Percentiles rank a stretch among this genome's conserved stretches.
phyloP scores from a whole-genome alignment of 345 rosid genomes.

The Mercurialis annua region DNA sequence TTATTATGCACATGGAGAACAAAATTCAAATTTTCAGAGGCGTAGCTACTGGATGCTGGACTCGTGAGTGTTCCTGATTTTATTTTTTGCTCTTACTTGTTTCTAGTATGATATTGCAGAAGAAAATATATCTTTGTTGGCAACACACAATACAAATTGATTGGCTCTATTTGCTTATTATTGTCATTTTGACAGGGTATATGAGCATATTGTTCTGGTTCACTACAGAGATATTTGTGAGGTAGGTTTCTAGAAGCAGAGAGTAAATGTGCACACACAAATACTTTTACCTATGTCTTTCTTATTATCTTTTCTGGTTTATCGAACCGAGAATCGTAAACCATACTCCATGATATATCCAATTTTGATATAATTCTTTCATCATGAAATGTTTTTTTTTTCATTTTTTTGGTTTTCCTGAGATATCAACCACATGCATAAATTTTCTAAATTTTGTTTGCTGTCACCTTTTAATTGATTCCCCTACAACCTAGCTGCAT shows the following conservation, averaged over 20 bases:
- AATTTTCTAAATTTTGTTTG: neutral
- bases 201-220: constrained; percentile 85
- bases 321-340: neutral
- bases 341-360: neutral
- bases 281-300: neutral
- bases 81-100: neutral
- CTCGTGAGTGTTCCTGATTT: constrained; percentile 53
- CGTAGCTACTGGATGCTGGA: constrained; percentile 99
- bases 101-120: too few relatives aligned
- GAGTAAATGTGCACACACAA: neutral
- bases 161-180: constrained; percentile 12
- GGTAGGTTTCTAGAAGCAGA: constrained; percentile 32
- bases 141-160: neutral
- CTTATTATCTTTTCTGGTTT: neutral
- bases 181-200: constrained; percentile 54
- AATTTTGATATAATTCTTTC: neutral
- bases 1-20: constrained; percentile 96
- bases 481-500: neutral
- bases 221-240: constrained; percentile 83
- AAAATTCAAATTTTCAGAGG: constrained; percentile 69
- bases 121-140: too few relatives aligned
- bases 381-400: neutral
- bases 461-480: neutral
- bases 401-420: too few relatives aligned
- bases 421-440: neutral